These are phyloP conservation scores for Carex pumila DNA, from an alignment of 176 grass and related monocot genomes.

Conservation along the genomic window DNA sequence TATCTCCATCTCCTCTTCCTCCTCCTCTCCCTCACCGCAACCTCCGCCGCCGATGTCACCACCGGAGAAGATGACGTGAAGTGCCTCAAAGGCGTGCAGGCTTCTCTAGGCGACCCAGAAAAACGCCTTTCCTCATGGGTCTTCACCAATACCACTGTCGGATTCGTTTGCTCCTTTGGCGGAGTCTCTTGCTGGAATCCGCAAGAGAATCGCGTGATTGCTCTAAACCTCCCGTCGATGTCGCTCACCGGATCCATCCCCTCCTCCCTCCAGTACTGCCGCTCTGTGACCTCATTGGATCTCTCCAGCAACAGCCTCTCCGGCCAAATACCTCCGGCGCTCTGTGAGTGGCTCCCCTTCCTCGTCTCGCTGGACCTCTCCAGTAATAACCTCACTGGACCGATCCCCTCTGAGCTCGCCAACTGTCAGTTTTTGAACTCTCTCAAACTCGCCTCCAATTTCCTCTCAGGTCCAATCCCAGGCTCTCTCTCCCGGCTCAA, in stretches of 20 bases:
- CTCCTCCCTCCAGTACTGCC: conserved; percentile 59
- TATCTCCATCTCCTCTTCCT: background rate
- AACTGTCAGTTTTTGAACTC: conserved; percentile 68
- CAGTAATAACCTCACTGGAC: conserved; percentile 40
- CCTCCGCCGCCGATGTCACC: background rate
- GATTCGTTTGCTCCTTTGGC: conserved; percentile 43
- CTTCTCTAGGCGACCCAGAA: conserved; percentile 18
- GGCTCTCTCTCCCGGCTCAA: conserved; percentile 44
- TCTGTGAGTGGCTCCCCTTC: conserved; percentile 82
- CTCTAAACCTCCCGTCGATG: conserved; percentile 42
- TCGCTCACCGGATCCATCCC: conserved; percentile 49
- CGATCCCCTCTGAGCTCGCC: conserved; percentile 60
- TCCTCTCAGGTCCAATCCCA: conserved; percentile 57
- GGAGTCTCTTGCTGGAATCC: conserved; percentile 70
- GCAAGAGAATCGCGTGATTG: conserved; percentile 65
- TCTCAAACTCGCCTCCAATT: conserved; percentile 54
- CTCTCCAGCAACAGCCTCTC: conserved; percentile 50
- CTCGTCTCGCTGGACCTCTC: conserved; percentile 70
- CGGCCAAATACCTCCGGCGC: conserved; percentile 30
- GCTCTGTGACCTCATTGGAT: conserved; percentile 49
- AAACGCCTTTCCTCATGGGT: conserved; percentile 23
- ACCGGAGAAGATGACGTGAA: conserved; percentile 47
- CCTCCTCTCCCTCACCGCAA: background rate
- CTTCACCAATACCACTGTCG: conserved; percentile 40
- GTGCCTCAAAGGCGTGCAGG: conserved; percentile 50